Conservation (phyloP, 345 rosid genomes). For the Corchorus olitorius region DNA sequence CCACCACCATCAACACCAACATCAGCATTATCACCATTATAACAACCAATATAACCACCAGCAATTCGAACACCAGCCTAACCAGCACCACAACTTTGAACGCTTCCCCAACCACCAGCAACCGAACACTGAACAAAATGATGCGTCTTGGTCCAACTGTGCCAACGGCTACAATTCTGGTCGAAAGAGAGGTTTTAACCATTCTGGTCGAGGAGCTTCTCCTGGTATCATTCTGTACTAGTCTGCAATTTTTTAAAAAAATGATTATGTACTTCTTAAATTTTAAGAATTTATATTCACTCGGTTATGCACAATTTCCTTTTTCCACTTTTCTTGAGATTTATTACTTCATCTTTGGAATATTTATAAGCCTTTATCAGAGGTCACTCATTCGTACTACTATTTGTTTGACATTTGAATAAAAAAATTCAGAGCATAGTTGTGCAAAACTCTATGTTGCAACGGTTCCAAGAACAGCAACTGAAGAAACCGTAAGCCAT, state of each 20-base stretch:
- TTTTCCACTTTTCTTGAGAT: neutral
- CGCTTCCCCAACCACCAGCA: slow-evolving; percentile 31
- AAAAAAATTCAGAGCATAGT: slow-evolving; percentile 42
- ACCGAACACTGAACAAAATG: slow-evolving; percentile 35
- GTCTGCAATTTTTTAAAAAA: neutral
- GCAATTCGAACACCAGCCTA: slow-evolving; percentile 33
- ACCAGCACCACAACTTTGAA: slow-evolving; percentile 35
- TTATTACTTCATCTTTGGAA: neutral
- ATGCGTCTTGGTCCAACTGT: slow-evolving; percentile 33
- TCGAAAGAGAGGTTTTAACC: slow-evolving; percentile 52
- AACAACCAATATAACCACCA: slow-evolving; percentile 26
- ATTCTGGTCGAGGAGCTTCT: slow-evolving; percentile 30
- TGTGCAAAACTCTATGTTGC: slow-evolving; percentile 69
- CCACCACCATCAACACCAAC: slow-evolving; percentile 25
- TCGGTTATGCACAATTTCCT: neutral
- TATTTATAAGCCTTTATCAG: neutral
- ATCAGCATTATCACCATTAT: slow-evolving; percentile 32
- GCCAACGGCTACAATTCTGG: slow-evolving; percentile 32
- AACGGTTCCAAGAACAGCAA: slow-evolving; percentile 57
- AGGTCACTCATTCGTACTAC: neutral
- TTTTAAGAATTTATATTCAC: neutral
- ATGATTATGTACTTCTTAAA: neutral
- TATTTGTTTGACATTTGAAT: slow-evolving; percentile 10
- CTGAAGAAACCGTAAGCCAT: slow-evolving; percentile 57
- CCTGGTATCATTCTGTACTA: slow-evolving; percentile 29